Conservation (phyloP, 768 basidiomycete genomes). For the Rhodotorula paludigena region DNA sequence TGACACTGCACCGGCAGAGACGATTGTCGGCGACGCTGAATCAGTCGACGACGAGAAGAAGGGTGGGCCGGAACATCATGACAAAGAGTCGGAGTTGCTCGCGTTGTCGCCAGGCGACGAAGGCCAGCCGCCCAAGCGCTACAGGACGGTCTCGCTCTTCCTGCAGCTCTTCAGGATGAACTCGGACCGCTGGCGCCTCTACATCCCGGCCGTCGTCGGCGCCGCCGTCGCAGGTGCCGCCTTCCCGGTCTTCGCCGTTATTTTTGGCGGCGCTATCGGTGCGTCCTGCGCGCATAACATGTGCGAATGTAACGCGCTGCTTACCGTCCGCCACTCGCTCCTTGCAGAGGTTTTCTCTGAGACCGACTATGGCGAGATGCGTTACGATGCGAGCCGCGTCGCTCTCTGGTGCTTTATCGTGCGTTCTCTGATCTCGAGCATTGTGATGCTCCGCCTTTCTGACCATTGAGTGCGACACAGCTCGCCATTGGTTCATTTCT, state of each 20-base stretch:
- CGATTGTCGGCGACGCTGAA: conserved; percentile 4
- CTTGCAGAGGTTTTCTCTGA: no score
- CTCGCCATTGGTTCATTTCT: no score
- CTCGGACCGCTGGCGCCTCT: conserved; percentile 22
- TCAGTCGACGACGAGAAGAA: no score
- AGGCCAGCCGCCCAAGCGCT: neutral
- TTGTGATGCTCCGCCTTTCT: no score
- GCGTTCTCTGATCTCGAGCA: conserved; percentile 54
- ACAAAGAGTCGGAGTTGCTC: conserved; percentile 21
- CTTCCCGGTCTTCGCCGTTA: neutral
- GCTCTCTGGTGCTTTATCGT: neutral
- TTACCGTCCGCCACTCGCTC: conserved; percentile 55
- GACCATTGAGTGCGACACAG: no score
- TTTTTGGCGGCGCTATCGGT: neutral
- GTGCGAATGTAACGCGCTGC: conserved; percentile 66
- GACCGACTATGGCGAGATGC: no score
- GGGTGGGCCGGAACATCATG: conserved; percentile 34
- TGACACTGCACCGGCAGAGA: neutral
- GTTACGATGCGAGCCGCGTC: no score
- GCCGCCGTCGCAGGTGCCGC: conserved; percentile 5
- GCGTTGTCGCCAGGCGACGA: conserved; percentile 20
- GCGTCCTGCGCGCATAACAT: conserved; percentile 56
- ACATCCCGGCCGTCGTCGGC: conserved; percentile 23
- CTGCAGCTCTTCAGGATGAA: conserved; percentile 20
- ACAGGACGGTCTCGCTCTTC: conserved; percentile 28